Evolutionary conservation across 2,329 filamentous ascomycete genomes (phyloP).

Genomic region (Neopestalotiopsis sp.): DNA sequence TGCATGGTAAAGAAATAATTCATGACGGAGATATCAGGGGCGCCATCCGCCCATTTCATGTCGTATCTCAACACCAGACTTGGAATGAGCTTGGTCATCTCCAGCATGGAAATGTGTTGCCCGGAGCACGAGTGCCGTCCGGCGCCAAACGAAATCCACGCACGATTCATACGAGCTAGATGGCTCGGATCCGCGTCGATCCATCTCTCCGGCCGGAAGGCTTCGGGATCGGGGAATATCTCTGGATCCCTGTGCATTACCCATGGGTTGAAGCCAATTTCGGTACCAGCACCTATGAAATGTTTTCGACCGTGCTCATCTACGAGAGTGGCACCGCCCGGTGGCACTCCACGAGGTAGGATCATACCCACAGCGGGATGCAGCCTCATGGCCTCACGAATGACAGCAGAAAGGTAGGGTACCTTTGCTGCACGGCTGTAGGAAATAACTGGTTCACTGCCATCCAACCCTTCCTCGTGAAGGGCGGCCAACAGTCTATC

Average conservation of each 20-base stretch:
- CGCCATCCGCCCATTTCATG: slow-evolving; percentile 14
- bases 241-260: slow-evolving; percentile 17
- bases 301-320: neutral
- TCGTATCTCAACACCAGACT: slow-evolving; percentile 14
- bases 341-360: slow-evolving; percentile 12
- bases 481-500: neutral
- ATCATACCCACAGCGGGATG: slow-evolving; percentile 17
- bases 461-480: neutral
- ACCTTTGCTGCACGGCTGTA: slow-evolving; percentile 10
- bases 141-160: slow-evolving; percentile 17
- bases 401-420: slow-evolving; percentile 16
- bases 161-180: slow-evolving; percentile 10
- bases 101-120: slow-evolving; percentile 19
- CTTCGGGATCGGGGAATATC: slow-evolving; percentile 14
- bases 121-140: slow-evolving; percentile 15
- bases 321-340: neutral
- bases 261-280: slow-evolving; percentile 17
- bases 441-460: neutral
- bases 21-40: slow-evolving; percentile 12
- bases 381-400: slow-evolving; percentile 13
- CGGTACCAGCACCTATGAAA: neutral
- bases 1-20: slow-evolving; percentile 20
- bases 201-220: slow-evolving; percentile 16
- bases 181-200: neutral
- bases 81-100: slow-evolving; percentile 17